phyloP scores from a whole-genome alignment of 192 early-diverging fungal species.

The Oehlia diaphana region DNA sequence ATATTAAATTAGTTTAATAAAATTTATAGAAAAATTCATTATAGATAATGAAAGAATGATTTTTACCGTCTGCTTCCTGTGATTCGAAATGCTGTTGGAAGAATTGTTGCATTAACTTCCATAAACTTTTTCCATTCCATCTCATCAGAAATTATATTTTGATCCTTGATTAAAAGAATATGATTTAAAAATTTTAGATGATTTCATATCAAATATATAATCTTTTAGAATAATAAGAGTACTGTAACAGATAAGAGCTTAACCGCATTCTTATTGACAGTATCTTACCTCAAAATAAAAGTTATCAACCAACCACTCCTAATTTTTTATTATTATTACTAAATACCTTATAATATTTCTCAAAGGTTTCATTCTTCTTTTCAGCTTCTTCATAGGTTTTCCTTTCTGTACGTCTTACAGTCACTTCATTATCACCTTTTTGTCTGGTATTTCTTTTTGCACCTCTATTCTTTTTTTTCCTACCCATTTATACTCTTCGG shows the following conservation, averaged over 20 bases:
- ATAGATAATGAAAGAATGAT: neutral
- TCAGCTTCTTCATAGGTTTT: slow-evolving; percentile 4
- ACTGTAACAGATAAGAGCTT: neutral
- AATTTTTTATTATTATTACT: neutral
- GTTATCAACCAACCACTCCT: neutral
- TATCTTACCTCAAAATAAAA: neutral
- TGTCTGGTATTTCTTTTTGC: neutral
- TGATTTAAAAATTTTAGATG: neutral
- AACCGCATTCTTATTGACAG: neutral
- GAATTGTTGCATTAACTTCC: slow-evolving; percentile 62
- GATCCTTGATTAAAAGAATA: slow-evolving; percentile 47
- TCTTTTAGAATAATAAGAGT: neutral
- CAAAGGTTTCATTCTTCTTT: slow-evolving; percentile 17
- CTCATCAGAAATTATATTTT: slow-evolving; percentile 74
- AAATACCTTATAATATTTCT: slow-evolving; percentile 19
- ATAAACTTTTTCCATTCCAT: slow-evolving; percentile 77
- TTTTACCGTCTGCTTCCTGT: slow-evolving; percentile 80
- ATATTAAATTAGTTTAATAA: neutral
- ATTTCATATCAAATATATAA: neutral
- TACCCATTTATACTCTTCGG: slow-evolving; percentile 2
- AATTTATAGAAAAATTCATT: neutral
- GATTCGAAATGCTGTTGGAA: slow-evolving; percentile 94
- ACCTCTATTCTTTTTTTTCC: slow-evolving; percentile 29
- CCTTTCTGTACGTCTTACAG: neutral
- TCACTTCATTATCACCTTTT: too few relatives aligned